A percentile compares a stretch with the other conserved stretches of the same genome.
These are phyloP conservation scores for Petunia secreta DNA, from an alignment of 257 asterid species.

Conservation along the genomic window DNA sequence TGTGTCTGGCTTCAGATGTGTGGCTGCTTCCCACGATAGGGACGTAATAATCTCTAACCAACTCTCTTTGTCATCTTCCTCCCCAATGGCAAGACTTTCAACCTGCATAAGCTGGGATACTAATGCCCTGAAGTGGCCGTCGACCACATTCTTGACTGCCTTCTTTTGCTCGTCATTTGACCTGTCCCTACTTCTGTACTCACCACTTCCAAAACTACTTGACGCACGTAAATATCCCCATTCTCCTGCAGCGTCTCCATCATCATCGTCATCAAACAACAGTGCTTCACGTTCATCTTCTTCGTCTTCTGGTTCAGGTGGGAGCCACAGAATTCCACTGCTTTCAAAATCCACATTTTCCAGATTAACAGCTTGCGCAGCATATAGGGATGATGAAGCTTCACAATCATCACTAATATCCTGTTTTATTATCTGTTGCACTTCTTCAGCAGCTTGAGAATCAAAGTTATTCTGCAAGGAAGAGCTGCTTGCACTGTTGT, in stretches of 20 bases:
- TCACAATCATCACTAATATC: slow-evolving; percentile 73
- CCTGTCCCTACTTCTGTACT: slow-evolving; percentile 73
- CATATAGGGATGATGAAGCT: slow-evolving; percentile 71
- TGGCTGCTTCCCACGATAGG: slow-evolving; percentile 98
- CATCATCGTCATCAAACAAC: slow-evolving; percentile 73
- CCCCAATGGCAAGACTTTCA: slow-evolving; percentile 75
- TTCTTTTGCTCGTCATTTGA: slow-evolving; percentile 86
- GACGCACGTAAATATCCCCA: slow-evolving; percentile 72
- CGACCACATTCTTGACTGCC: slow-evolving; percentile 82
- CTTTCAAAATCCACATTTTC: slow-evolving; percentile 91
- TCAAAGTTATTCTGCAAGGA: slow-evolving; percentile 46
- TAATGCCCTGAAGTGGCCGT: slow-evolving; percentile 92
- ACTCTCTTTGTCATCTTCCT: slow-evolving; percentile 74
- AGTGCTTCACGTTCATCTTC: slow-evolving; percentile 83
- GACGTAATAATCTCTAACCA: slow-evolving; percentile 91
- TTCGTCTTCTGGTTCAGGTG: slow-evolving; percentile 98
- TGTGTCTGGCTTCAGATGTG: slow-evolving; percentile 81
- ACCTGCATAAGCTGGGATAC: slow-evolving; percentile 94
- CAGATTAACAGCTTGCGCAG: slow-evolving; percentile 60
- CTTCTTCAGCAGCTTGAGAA: slow-evolving; percentile 58
- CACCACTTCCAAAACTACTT: slow-evolving; percentile 85
- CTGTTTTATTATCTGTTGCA: slow-evolving; percentile 50
- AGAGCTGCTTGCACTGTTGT: slow-evolving; percentile 50
- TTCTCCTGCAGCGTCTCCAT: slow-evolving; percentile 81
- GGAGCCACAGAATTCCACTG: slow-evolving; percentile 93